Evolutionary conservation across 2,329 filamentous ascomycete genomes (phyloP).

Genomic region (Stylonectria norvegica): DNA sequence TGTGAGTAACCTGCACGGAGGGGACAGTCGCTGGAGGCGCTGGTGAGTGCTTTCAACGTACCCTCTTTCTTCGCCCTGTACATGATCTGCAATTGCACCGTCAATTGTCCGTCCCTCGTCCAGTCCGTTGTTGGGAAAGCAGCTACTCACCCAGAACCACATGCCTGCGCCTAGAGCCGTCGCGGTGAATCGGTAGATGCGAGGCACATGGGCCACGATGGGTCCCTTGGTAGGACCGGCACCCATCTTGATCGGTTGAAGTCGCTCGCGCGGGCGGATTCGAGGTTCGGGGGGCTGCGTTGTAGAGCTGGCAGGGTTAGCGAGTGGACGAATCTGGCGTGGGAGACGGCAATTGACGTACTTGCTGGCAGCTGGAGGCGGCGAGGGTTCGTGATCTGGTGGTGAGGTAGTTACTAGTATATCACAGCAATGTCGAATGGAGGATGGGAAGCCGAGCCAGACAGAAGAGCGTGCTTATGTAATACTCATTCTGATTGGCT

Average conservation of each 20-base stretch:
- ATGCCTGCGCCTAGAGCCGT: constrained; percentile 90
- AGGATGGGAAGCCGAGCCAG: constrained; percentile 21
- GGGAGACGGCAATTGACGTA: constrained; percentile 12
- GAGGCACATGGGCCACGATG: constrained; percentile 46
- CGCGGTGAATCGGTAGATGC: constrained; percentile 77
- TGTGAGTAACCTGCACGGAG: constrained; percentile 9
- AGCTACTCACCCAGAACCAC: constrained; percentile 90
- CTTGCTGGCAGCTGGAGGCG: constrained; percentile 20
- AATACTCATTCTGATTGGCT: constrained; percentile 20
- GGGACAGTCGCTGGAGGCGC: not conserved
- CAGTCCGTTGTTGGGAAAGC: not conserved
- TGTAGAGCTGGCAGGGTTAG: not conserved
- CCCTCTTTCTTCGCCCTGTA: constrained; percentile 97
- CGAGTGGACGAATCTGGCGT: rapidly evolving
- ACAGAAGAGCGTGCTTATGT: constrained; percentile 23
- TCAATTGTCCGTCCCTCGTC: constrained; percentile 11
- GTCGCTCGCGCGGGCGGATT: constrained; percentile 5
- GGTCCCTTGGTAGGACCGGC: constrained; percentile 4
- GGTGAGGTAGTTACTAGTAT: too few species aligned
- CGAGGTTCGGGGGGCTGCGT: constrained; percentile 6
- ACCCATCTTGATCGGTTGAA: constrained; percentile 20
- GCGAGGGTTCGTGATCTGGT: constrained; percentile 7
- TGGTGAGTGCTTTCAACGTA: constrained; percentile 34
- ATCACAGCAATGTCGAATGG: constrained; percentile 16
- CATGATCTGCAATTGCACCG: constrained; percentile 63